A percentile compares a stretch with the other conserved stretches of the same genome.
phyloP scores from a whole-genome alignment of 2,329 filamentous ascomycete species.

The Thielaviopsis ethacetica region DNA sequence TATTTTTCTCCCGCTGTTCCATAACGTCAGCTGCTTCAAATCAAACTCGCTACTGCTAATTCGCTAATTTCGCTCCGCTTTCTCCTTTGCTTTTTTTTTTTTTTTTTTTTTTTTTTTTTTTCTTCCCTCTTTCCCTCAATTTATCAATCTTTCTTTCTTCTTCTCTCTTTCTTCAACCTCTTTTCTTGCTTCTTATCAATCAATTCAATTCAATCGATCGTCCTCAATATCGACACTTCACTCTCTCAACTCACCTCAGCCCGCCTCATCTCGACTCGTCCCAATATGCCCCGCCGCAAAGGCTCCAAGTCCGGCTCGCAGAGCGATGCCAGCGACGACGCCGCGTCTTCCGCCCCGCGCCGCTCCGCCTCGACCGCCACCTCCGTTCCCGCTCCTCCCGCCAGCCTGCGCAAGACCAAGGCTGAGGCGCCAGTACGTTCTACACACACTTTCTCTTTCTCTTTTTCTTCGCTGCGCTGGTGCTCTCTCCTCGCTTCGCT shows the following conservation, averaged over 20 bases:
- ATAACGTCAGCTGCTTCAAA: too few species aligned
- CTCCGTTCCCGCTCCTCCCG: slow-evolving; percentile 14
- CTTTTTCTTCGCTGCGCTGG: not conserved
- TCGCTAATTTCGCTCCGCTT: too few species aligned
- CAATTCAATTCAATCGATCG: too few species aligned
- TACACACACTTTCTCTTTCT: not conserved
- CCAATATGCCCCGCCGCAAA: slow-evolving; percentile 22
- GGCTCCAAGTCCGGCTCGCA: slow-evolving; percentile 48
- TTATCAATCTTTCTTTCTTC: not conserved
- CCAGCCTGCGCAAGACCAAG: not conserved
- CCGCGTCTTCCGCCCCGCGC: slow-evolving; percentile 18
- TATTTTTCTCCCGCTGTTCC: too few species aligned
- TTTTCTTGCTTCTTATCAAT: too few species aligned
- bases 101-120: not conserved
- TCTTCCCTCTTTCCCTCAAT: not conserved
- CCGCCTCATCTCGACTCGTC: not conserved
- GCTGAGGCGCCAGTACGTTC: not conserved
- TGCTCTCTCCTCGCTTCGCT: too few species aligned
- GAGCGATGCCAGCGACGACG: slow-evolving; percentile 49
- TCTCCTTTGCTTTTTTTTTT: not conserved
- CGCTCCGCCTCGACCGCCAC: slow-evolving; percentile 18
- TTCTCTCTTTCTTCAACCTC: not conserved
- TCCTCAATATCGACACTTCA: too few species aligned
- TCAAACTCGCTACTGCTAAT: too few species aligned
- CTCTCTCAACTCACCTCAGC: too few species aligned